Percentiles rank a stretch among this genome's conserved stretches.
phyloP scores from a whole-genome alignment of 2,329 filamentous ascomycete genomes.

The Colletotrichum camelliae region DNA sequence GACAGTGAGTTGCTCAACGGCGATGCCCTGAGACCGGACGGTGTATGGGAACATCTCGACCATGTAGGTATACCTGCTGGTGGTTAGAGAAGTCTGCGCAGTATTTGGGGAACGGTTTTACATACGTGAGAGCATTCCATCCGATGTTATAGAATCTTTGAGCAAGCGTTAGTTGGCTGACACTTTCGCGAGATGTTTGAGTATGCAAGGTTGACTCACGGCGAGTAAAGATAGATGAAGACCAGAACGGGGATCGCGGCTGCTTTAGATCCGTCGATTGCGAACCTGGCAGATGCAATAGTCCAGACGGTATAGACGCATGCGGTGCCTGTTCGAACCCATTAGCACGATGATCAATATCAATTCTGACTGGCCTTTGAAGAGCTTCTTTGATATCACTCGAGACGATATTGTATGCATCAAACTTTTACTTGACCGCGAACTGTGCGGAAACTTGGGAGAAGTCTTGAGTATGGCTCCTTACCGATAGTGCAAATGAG shows the following conservation, averaged over 20 bases:
- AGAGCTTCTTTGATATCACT: neutral
- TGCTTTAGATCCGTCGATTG: slow-evolving; percentile 33
- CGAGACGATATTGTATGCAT: neutral
- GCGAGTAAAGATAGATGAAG: slow-evolving; percentile 48
- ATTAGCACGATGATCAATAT: neutral
- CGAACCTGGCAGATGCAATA: slow-evolving; percentile 40
- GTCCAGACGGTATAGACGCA: slow-evolving; percentile 44
- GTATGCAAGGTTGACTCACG: slow-evolving; percentile 24
- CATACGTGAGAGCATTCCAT: slow-evolving; percentile 6
- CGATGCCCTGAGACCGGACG: slow-evolving; percentile 42
- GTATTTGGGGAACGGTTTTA: fast-evolving
- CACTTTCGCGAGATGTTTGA: neutral
- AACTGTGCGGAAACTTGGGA: neutral
- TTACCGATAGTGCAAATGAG: slow-evolving; percentile 37
- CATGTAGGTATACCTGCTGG: slow-evolving; percentile 41
- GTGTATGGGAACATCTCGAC: slow-evolving; percentile 44
- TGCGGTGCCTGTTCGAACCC: slow-evolving; percentile 29
- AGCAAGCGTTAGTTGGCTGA: neutral
- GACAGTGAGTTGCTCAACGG: slow-evolving; percentile 41
- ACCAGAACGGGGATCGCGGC: slow-evolving; percentile 44
- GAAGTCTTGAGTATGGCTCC: neutral
- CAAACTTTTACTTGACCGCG: neutral
- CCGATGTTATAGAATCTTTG: slow-evolving; percentile 6
- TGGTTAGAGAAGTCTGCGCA: neutral
- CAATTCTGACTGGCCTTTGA: neutral